These are phyloP conservation scores for Starmerella khaoyaiensis DNA, from an alignment of 805 yeast genomes.

Conservation along the genomic window DNA sequence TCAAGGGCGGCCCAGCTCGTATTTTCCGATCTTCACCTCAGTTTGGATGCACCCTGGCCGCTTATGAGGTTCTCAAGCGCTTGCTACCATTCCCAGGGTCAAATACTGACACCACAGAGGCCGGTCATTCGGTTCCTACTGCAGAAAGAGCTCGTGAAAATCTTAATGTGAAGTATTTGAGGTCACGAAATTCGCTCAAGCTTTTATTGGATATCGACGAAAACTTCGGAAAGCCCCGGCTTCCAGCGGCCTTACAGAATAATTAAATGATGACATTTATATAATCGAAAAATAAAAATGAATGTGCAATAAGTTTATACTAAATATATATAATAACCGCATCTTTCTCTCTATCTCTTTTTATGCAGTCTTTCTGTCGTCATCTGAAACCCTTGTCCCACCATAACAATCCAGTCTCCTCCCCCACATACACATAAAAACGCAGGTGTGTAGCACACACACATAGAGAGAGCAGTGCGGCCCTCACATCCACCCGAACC, in stretches of 20 bases:
- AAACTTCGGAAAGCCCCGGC: slow-evolving; percentile 30
- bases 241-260: slow-evolving; percentile 2
- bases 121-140: slow-evolving; percentile 33
- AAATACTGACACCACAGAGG: slow-evolving; percentile 29
- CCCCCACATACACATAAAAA: too few relatives aligned
- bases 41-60: slow-evolving; percentile 95
- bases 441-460: too few relatives aligned
- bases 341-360: too few relatives aligned
- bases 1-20: slow-evolving; percentile 94
- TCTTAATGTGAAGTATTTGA: slow-evolving; percentile 29
- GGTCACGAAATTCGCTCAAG: slow-evolving; percentile 33
- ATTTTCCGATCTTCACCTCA: slow-evolving; percentile 93
- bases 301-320: too few relatives aligned
- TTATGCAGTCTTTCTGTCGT: too few relatives aligned
- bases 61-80: slow-evolving; percentile 79
- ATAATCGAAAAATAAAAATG: too few relatives aligned
- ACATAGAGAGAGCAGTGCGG: too few relatives aligned
- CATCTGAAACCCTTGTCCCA: too few relatives aligned
- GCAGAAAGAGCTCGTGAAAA: slow-evolving; percentile 21
- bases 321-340: too few relatives aligned
- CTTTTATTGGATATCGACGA: slow-evolving; percentile 34
- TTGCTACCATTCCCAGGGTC: slow-evolving; percentile 51
- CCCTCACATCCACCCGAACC: too few relatives aligned
- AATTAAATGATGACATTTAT: background rate
- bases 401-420: too few relatives aligned